Evolutionary conservation across 139 green algal species (phyloP).

Genomic region (Astrephomene gubernaculifera): DNA sequence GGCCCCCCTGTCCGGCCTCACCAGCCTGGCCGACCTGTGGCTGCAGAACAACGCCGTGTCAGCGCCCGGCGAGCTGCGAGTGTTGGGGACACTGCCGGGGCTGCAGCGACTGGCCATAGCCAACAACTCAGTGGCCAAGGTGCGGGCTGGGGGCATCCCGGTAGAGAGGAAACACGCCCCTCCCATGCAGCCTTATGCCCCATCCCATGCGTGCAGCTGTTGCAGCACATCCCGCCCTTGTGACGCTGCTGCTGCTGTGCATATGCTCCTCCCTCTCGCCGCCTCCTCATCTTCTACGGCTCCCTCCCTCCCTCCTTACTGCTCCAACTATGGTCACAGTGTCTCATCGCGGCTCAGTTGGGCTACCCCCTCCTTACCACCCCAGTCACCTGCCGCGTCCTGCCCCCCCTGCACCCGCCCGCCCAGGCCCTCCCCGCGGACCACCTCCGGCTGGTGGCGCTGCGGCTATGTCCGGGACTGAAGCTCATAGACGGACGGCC

Average conservation of each 20-base stretch:
- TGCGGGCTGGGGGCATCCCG: background rate
- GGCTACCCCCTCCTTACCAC: too few species aligned
- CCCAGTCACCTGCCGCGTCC: background rate
- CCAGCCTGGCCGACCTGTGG: constrained; percentile 34
- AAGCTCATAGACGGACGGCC: constrained; percentile 28
- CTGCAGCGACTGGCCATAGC: constrained; percentile 40
- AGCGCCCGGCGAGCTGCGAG: constrained; percentile 25
- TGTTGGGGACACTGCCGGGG: constrained; percentile 11
- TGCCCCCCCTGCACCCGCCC: background rate
- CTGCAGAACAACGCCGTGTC: constrained; percentile 42
- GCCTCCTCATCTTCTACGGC: too few species aligned
- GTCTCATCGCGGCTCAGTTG: too few species aligned
- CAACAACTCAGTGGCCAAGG: constrained; percentile 36
- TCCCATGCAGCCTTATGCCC: too few species aligned
- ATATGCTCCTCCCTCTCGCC: too few species aligned
- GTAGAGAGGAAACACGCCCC: too few species aligned
- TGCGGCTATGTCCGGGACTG: constrained; percentile 27
- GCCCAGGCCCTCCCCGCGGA: constrained; percentile 24
- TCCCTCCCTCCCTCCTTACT: background rate
- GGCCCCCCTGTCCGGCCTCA: constrained; percentile 30
- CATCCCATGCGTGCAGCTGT: too few species aligned
- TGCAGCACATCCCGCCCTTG: too few species aligned
- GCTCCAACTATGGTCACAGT: background rate
- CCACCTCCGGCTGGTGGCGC: constrained; percentile 18
- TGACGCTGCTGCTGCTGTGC: too few species aligned